Evolutionary conservation across 2,329 filamentous ascomycete species (phyloP), one percentile per base, ranked within the genome.

Genomic region (Sporothrix humicola): DNA sequence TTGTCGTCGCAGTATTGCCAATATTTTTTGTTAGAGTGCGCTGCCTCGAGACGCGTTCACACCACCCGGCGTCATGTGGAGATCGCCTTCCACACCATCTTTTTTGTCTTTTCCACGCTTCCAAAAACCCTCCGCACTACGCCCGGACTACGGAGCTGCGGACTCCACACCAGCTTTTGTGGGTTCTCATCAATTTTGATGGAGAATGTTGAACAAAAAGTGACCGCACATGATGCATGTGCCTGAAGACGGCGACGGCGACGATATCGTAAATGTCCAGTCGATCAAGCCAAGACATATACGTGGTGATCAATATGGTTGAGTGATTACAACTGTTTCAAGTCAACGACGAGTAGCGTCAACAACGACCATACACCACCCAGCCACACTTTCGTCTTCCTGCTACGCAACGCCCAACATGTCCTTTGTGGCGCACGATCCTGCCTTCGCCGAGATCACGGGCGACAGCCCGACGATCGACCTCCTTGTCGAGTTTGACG

Each of bases 401-500:
- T 52, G 31, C 31, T 7, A 37, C 31, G 31, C 31, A 37, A 2
- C 31, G 31, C 26, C 1, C 58, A 71, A 12, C 23, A 71, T 71
- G 69, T 9, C 59, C 7, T 73, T 73, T 46, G 72, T 54, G 54
- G 65, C 59, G 20, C 59, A 44, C 58, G 72, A 73, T 65, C 52
- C 46, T 20, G 72, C 65, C 44, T 54, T 69, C 15, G 17, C 13
- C 10, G 54, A 46, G 17, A 20, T 73, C 10, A 48, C 44, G 37
- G 72, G 72, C 9, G 66, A 68, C 26, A n/a, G 44, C 56, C 72
- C 72, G 8, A 46, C 8, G 50, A 58, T 82, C 44, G 79, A 78
- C 68, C 76, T 82, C 8, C 77, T 80, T 0, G n/a, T 76, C 3
- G 79, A 81, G 69, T 77, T 77, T 52, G 82, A 82, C 20, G 56